phyloP scores from a whole-genome alignment of 2,329 filamentous ascomycete species.

The Metarhizium album region DNA sequence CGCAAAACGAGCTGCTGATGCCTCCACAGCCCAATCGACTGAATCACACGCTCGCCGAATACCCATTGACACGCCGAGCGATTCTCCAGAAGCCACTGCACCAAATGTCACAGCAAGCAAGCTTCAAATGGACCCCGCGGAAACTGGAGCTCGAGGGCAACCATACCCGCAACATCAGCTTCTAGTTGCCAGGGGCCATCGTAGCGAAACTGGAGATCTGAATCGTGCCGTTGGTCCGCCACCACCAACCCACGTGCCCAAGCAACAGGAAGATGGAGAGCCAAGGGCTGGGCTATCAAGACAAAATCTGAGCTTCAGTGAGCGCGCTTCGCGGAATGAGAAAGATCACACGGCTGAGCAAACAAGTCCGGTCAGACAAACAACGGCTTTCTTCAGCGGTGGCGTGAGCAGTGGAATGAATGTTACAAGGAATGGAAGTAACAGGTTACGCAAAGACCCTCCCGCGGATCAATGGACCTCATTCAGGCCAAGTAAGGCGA shows the following conservation, averaged over 20 bases:
- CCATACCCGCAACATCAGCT: background rate
- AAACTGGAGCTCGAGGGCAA: background rate
- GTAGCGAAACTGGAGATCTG: background rate
- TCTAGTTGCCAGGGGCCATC: background rate
- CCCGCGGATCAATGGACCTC: constrained; percentile 39
- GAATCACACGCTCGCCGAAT: constrained; percentile 15
- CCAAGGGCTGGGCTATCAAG: constrained; percentile 30
- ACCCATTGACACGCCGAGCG: background rate
- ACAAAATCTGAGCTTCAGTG: constrained; percentile 50
- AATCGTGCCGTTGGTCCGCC: constrained; percentile 13
- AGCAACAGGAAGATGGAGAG: constrained; percentile 12
- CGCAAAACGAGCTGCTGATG: constrained; percentile 25
- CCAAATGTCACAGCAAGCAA: background rate
- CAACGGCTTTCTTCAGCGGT: constrained; percentile 13
- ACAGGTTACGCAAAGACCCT: constrained; percentile 48
- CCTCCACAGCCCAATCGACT: constrained; percentile 11
- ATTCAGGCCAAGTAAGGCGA: constrained; percentile 19
- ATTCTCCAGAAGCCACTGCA: constrained; percentile 1
- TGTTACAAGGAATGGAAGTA: constrained; percentile 39
- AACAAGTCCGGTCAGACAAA: constrained; percentile 12
- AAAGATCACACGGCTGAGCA: constrained; percentile 22
- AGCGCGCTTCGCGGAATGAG: constrained; percentile 39
- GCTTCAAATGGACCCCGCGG: background rate
- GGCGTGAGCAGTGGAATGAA: constrained; percentile 23
- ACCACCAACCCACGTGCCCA: constrained; percentile 9